Evolutionary conservation across 1,284 basidiomycete genomes (phyloP).

Genomic region (Mycena citricolor): DNA sequence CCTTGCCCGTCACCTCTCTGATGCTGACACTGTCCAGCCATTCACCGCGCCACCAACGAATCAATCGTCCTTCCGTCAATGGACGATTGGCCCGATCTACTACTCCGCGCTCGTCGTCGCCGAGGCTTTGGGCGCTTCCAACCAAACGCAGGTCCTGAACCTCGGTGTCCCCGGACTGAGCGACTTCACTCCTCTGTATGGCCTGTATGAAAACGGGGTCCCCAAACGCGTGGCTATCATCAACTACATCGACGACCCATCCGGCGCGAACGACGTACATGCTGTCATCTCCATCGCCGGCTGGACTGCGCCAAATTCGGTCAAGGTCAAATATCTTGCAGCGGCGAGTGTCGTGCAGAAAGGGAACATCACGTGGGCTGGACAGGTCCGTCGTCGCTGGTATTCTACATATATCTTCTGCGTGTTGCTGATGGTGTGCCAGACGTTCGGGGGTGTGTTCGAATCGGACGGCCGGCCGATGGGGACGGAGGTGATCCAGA

Average conservation of each 20-base stretch:
- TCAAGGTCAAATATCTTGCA: slow-evolving; percentile 34
- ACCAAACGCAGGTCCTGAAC: slow-evolving; percentile 55
- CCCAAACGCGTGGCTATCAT: slow-evolving; percentile 5
- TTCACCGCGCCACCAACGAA: slow-evolving; percentile 55
- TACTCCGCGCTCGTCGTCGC: slow-evolving; percentile 69
- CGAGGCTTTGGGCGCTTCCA: slow-evolving; percentile 63
- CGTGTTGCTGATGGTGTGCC: too few relatives aligned
- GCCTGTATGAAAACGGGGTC: slow-evolving; percentile 47
- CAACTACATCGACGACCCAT: slow-evolving; percentile 5
- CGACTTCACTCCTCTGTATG: slow-evolving; percentile 54
- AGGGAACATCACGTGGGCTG: slow-evolving; percentile 70
- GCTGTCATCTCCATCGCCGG: neutral
- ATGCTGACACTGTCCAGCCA: slow-evolving; percentile 19
- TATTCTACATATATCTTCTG: neutral
- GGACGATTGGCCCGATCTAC: slow-evolving; percentile 67
- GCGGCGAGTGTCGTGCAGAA: slow-evolving; percentile 59
- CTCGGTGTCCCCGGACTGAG: neutral
- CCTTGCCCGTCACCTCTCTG: neutral
- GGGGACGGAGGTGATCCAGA: slow-evolving; percentile 49
- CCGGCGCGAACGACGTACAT: slow-evolving; percentile 1
- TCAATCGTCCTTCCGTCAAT: slow-evolving; percentile 53
- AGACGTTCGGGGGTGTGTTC: slow-evolving; percentile 69
- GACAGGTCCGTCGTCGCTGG: slow-evolving; percentile 38
- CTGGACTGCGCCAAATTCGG: neutral
- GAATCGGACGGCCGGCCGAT: slow-evolving; percentile 61